Base-by-base conservation (phyloP, 2,329 filamentous ascomycete species). In the Fusarium chaquense region DNA sequence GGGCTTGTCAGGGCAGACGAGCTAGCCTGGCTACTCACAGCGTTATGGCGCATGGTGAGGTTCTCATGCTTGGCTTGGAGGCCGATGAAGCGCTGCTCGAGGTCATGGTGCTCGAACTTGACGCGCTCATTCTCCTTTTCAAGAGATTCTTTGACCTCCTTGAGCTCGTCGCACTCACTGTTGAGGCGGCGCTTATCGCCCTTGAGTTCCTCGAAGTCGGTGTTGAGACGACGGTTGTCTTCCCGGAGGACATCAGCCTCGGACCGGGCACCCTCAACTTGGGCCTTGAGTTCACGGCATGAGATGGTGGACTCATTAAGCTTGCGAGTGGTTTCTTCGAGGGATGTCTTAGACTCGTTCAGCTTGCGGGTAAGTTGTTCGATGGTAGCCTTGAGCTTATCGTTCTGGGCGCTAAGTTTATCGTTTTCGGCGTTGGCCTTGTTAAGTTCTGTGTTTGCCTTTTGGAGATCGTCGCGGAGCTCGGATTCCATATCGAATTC, bases 361-460 rank as follows among this genome's bases (percentile, higher is more conserved):
- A 78, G 62, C 65, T 77, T 78, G 60, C 74, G 73, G 54, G 63
- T 77, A 51, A 75, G 73, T 57, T 73, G 67, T 36, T 78, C 74
- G 40, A 75, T 69, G 49, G 69, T 68, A 18, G 52, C 58, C 58
- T 76, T 71, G 61, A 77, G 76, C 49, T 75, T 76, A 47, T 76
- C 74, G 38, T 69, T 75, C 28, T 76, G 74, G 51, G 68, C 60
- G 32, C 59, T 71, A 58, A 77, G 74, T 22, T 76, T 76, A 49
- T 76, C 74, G 41, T 69, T 75, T 20, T 76, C 74, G 45, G 70
- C 68, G 30, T 72, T 74, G 57, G 69, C 53, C 63, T 76, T 76
- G 66, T 73, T 76, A 5, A 75, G 66, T 53, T 76, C 72, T 30
- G 73, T 68, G 62, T 75, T 76, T 33, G 72, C 74, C 67, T 71